phyloP scores from a whole-genome alignment of 768 basidiomycete species.

The Pisolithus tinctorius region DNA sequence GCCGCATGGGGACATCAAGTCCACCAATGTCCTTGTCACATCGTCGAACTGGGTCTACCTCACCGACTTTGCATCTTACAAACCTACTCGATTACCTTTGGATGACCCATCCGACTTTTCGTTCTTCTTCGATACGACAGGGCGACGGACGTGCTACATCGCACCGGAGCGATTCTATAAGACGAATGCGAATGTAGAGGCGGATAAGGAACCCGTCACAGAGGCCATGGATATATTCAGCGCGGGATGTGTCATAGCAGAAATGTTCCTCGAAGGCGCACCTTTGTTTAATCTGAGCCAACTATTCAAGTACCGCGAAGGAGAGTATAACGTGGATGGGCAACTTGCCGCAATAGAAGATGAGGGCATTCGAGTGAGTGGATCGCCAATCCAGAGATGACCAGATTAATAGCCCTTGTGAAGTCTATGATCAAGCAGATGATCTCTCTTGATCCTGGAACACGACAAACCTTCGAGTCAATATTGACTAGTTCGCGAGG shows the following conservation, averaged over 20 bases:
- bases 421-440: conserved; percentile 87
- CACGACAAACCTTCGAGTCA: conserved; percentile 76
- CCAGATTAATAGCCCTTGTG: conserved; percentile 14
- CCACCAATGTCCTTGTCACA: conserved; percentile 92
- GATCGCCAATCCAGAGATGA: neutral
- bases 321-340: conserved; percentile 69
- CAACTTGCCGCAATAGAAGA: conserved; percentile 76
- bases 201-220: conserved; percentile 63
- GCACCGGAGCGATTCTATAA: conserved; percentile 95
- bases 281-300: conserved; percentile 92
- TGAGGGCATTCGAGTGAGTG: conserved; percentile 68
- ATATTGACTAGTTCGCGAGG: conserved; percentile 71
- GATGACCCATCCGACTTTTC: conserved; percentile 98
- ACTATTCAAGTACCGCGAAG: conserved; percentile 88
- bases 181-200: conserved; percentile 53
- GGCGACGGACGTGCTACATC: conserved; percentile 88
- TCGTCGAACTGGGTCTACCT: conserved; percentile 95
- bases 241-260: conserved; percentile 89
- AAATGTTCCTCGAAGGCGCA: conserved; percentile 92
- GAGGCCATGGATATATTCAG: conserved; percentile 99
- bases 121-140: conserved; percentile 95
- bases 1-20: conserved; percentile 98
- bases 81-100: conserved; percentile 90
- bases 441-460: conserved; percentile 73
- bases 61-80: conserved; percentile 92